phyloP scores from a whole-genome alignment of 441 rosid species.

The Gossypium davidsonii region DNA sequence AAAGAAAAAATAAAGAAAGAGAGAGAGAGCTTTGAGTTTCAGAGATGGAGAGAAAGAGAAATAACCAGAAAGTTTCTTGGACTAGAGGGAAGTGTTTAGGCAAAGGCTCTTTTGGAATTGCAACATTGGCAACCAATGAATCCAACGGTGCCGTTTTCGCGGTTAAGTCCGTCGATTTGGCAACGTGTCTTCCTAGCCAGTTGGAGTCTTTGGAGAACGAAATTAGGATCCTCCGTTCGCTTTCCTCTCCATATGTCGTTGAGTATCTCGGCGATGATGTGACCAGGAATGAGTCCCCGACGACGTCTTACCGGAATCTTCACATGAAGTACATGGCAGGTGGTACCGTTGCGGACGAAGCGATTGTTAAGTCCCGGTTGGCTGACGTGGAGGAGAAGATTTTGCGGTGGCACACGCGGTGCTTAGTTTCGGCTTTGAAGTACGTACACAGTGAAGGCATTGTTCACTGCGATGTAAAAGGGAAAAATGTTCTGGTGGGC shows the following conservation, averaged over 20 bases:
- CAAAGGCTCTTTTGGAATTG: slow-evolving; percentile 42
- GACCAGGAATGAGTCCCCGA: slow-evolving; percentile 5
- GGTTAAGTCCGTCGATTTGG: slow-evolving; percentile 36
- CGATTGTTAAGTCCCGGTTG: background rate
- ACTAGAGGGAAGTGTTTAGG: slow-evolving; percentile 41
- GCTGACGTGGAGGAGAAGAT: slow-evolving; percentile 35
- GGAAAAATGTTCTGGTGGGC: slow-evolving; percentile 45
- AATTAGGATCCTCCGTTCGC: slow-evolving; percentile 37
- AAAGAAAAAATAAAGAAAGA: too few species aligned
- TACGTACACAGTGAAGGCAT: slow-evolving; percentile 47
- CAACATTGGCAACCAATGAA: slow-evolving; percentile 25
- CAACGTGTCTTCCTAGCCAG: slow-evolving; percentile 17
- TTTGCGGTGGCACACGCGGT: slow-evolving; percentile 39
- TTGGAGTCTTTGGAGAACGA: slow-evolving; percentile 37
- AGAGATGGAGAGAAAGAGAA: slow-evolving; percentile 6
- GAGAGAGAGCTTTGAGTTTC: background rate
- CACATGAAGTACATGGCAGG: slow-evolving; percentile 37
- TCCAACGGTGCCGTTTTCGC: slow-evolving; percentile 31
- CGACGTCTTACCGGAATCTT: slow-evolving; percentile 25
- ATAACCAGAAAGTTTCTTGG: slow-evolving; percentile 24
- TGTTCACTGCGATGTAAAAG: slow-evolving; percentile 75
- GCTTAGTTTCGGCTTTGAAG: slow-evolving; percentile 47
- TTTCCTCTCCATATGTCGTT: slow-evolving; percentile 40
- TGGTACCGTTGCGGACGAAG: slow-evolving; percentile 41
- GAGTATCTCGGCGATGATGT: slow-evolving; percentile 37